Base-by-base conservation (phyloP, 1,139 yeast genomes). In the Yamadazyma sp. region DNA sequence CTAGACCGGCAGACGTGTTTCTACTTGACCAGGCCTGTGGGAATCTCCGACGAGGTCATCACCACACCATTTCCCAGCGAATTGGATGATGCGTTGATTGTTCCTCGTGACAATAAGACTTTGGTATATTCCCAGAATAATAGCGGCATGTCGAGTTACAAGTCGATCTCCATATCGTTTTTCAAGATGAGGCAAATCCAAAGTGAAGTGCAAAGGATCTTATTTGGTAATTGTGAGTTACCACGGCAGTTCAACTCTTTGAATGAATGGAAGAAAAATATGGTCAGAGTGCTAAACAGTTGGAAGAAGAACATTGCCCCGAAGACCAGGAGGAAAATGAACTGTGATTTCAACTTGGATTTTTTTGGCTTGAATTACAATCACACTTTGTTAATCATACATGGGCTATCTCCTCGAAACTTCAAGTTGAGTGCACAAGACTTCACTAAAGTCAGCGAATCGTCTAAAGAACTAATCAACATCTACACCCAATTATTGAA, bases 1-100 rank as follows among this genome's bases (percentile, higher is more conserved):
- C 62, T 89, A 35, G 97, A 89, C 56, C 63, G 97, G 25, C 90
- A 84, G 52, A 76, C 83, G 9, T 82, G 89, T 54, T 79, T 83
- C 41, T 83, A 83, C 52, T 60, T 83, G 41, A 86, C 86, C 7
- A 63, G 89, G 35, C 90, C 90, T 0, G 80, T 82, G 47, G 88
- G 89, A 0, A 80, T 84, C 1, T 86, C 89, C 0, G 90, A 84
- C 50, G 86, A 80, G 44, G 72, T 78, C 38, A 76, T 84, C 24
- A 70, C 76, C 37, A 76, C 83, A 1, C 74, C 74, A 29, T 85
- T 81, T 52, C 95, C 95, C 0, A 74, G 84, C n/a, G 71, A 71
- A 28, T 61, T 84, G 35, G 96, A 87, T 57, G 96, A 88, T 54
- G 73, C 88, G 1, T 56, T 70, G 23, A 80, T 86, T 16, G 59